Evolutionary conservation across 139 green algal species (phyloP).

Genomic region (Medakamo hakoo): DNA sequence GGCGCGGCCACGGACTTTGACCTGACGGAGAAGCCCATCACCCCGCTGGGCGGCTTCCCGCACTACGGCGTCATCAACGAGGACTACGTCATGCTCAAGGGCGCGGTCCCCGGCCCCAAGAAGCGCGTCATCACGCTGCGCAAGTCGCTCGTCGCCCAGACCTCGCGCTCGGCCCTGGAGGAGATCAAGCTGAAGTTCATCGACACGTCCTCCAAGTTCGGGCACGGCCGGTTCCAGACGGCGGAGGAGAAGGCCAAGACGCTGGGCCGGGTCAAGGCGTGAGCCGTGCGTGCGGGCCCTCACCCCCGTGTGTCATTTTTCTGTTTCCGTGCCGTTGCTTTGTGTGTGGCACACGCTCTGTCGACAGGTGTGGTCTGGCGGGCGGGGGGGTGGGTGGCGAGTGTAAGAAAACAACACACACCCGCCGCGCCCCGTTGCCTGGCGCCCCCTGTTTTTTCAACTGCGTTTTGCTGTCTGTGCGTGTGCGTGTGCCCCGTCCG

Average conservation of each 20-base stretch:
- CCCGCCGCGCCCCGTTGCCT: too few species aligned
- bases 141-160: constrained; percentile 81
- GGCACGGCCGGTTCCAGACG: constrained; percentile 98
- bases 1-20: constrained; percentile 85
- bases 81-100: constrained; percentile 99
- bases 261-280: constrained; percentile 54
- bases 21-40: constrained; percentile 95
- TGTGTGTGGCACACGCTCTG: too few species aligned
- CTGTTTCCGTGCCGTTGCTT: neutral
- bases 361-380: too few species aligned
- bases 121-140: constrained; percentile 95
- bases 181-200: constrained; percentile 75
- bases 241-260: constrained; percentile 80
- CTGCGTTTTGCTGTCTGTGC: too few species aligned
- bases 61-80: constrained; percentile 94
- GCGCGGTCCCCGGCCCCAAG: constrained; percentile 69
- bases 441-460: too few species aligned
- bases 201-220: constrained; percentile 97
- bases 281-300: neutral
- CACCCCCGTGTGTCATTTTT: neutral
- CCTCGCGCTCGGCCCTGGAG: constrained; percentile 75
- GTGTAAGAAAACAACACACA: too few species aligned
- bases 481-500: too few species aligned
- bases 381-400: too few species aligned
- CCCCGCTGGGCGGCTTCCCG: constrained; percentile 96